These are phyloP conservation scores for Aspergillus campestris DNA, from an alignment of 495 filamentous ascomycete species.

Conservation along the genomic window DNA sequence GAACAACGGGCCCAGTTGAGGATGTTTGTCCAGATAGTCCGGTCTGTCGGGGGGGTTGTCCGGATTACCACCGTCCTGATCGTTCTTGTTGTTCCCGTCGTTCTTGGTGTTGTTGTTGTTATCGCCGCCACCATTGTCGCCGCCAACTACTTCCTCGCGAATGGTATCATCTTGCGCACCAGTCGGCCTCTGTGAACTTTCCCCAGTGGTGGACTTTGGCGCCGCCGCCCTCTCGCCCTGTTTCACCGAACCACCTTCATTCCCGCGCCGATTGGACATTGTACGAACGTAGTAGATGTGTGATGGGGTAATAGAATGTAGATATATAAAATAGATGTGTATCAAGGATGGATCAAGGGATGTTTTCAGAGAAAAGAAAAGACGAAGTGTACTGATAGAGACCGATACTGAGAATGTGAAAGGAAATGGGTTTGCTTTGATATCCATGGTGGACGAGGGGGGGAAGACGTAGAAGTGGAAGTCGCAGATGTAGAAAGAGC, in stretches of 20 bases:
- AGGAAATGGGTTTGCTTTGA: no score
- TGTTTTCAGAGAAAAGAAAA: background rate
- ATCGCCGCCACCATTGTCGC: no score
- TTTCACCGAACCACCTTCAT: no score
- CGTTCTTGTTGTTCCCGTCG: slow-evolving; percentile 8
- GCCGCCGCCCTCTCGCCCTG: no score
- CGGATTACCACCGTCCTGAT: slow-evolving; percentile 16
- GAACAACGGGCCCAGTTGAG: slow-evolving; percentile 30
- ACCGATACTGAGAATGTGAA: no score
- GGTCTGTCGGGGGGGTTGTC: slow-evolving; percentile 17
- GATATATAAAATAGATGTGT: no score
- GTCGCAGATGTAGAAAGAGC: no score
- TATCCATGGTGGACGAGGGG: no score
- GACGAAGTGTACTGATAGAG: background rate
- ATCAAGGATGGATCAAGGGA: background rate
- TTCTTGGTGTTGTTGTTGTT: background rate
- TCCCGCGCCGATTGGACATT: slow-evolving; percentile 14
- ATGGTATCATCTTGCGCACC: no score
- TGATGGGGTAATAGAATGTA: no score
- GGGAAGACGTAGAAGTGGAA: no score
- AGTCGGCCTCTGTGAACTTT: background rate
- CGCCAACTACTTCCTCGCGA: no score
- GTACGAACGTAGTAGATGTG: background rate
- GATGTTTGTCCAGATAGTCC: slow-evolving; percentile 31
- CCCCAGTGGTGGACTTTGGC: slow-evolving; percentile 4